Percentiles rank a stretch among this genome's conserved stretches.
Conservation (phyloP, 768 basidiomycete species). For the Kwoniella shandongensis region DNA sequence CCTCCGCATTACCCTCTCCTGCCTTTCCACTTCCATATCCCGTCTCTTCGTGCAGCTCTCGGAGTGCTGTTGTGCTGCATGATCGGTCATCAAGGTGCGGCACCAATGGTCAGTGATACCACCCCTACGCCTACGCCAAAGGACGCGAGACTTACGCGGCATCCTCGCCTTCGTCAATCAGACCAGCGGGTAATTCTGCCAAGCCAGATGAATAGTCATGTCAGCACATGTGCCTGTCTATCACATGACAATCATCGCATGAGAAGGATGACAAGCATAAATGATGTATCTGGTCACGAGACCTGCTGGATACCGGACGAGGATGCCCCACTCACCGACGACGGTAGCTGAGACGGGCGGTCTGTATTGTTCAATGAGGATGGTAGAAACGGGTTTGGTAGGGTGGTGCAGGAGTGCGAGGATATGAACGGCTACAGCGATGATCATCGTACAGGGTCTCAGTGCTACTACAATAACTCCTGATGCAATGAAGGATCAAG, state of each 20-base stretch:
- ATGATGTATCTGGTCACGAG: background rate
- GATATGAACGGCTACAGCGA: conserved; percentile 71
- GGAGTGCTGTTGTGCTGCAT: conserved; percentile 63
- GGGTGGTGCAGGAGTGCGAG: conserved; percentile 73
- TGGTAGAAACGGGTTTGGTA: conserved; percentile 59
- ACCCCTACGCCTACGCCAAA: too few relatives aligned
- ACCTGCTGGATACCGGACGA: background rate
- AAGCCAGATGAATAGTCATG: background rate
- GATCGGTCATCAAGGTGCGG: too few relatives aligned
- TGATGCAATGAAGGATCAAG: background rate
- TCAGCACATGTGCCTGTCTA: background rate
- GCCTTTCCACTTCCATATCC: conserved; percentile 60
- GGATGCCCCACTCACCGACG: conserved; percentile 60
- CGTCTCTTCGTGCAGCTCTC: conserved; percentile 91
- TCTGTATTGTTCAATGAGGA: conserved; percentile 88
- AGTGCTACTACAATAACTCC: background rate
- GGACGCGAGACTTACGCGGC: conserved; percentile 66
- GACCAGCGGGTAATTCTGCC: conserved; percentile 58
- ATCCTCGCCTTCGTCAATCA: conserved; percentile 83
- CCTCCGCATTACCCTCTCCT: conserved; percentile 56
- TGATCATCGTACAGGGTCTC: background rate
- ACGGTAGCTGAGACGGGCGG: conserved; percentile 77
- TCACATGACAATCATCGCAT: too few relatives aligned
- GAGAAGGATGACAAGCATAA: too few relatives aligned
- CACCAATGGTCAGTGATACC: background rate